Percentiles rank a stretch among this genome's conserved stretches.
These are phyloP conservation scores for Pyrus pyrifolia DNA, from an alignment of 306 rosid species.

Conservation along the genomic window DNA sequence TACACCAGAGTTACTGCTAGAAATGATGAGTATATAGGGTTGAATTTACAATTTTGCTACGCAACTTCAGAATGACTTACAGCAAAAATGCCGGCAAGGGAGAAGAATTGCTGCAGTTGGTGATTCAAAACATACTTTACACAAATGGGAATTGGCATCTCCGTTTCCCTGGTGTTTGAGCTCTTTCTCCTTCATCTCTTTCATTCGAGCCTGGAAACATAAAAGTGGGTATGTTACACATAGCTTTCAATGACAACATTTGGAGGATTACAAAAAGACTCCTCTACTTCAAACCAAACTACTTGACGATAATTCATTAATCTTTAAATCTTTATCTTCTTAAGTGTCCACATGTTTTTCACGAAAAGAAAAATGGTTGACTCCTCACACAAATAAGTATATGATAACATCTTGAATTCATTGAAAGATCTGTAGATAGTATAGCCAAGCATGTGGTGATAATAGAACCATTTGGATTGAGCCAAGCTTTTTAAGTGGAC, in stretches of 20 bases:
- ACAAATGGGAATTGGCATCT: conserved; percentile 81
- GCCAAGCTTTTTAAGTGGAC: not conserved
- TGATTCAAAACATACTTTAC: conserved; percentile 94
- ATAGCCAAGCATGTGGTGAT: not conserved
- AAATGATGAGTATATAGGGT: not conserved
- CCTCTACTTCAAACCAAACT: not conserved
- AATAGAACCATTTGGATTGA: not conserved
- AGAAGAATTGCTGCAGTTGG: conserved; percentile 97
- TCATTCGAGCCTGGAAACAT: conserved; percentile 77
- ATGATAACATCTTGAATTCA: not conserved
- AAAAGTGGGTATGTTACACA: not conserved
- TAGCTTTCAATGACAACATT: not conserved
- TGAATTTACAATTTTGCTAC: not conserved
- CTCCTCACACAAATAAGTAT: not conserved
- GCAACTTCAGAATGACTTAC: conserved; percentile 43
- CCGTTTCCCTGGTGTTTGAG: conserved; percentile 68
- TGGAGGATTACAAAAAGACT: not conserved
- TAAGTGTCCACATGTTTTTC: not conserved
- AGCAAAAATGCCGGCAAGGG: conserved; percentile 95
- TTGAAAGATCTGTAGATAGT: not conserved
- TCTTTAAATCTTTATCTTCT: not conserved
- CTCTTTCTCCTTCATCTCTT: conserved; percentile 94
- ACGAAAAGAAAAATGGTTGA: not conserved
- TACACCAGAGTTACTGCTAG: not conserved
- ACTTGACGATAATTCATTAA: not conserved